Evolutionary conservation across 2,329 filamentous ascomycete species (phyloP).

Genomic region (Bipolaris zeicola): DNA sequence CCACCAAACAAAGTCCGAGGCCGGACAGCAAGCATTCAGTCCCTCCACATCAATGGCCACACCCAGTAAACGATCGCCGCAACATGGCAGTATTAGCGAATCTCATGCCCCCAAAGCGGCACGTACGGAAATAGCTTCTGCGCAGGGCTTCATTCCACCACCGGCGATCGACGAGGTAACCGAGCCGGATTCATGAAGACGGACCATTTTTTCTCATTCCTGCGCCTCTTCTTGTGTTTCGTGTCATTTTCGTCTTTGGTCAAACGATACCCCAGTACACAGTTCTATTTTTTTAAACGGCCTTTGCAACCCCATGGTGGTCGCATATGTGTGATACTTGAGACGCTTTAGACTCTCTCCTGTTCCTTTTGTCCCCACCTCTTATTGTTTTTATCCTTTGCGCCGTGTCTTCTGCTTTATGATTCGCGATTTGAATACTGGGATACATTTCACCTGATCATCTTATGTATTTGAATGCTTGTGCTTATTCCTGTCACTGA

Average conservation of each 20-base stretch:
- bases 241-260: constrained; percentile 15
- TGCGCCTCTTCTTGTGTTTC: constrained; percentile 5
- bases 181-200: constrained; percentile 38
- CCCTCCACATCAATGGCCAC: constrained; percentile 25
- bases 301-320: constrained; percentile 9
- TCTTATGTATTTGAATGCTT: not conserved
- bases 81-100: constrained; percentile 28
- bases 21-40: constrained; percentile 21
- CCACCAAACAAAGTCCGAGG: constrained; percentile 24
- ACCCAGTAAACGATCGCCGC: constrained; percentile 26
- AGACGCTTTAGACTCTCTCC: constrained; percentile 5
- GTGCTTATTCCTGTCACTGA: not conserved
- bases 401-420: not conserved
- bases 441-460: not conserved
- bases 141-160: constrained; percentile 48
- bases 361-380: not conserved
- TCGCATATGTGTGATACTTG: not conserved
- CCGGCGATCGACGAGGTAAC: constrained; percentile 54
- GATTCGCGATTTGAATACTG: not conserved
- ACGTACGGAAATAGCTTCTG: constrained; percentile 37
- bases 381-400: not conserved
- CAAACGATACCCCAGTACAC: constrained; percentile 22
- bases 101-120: constrained; percentile 46
- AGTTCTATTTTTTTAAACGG: constrained; percentile 11
- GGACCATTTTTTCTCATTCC: constrained; percentile 1